Percentiles rank a stretch among this genome's conserved stretches.
phyloP scores from a whole-genome alignment of 2,329 filamentous ascomycete species.

The Orbilia blumenaviensis region DNA sequence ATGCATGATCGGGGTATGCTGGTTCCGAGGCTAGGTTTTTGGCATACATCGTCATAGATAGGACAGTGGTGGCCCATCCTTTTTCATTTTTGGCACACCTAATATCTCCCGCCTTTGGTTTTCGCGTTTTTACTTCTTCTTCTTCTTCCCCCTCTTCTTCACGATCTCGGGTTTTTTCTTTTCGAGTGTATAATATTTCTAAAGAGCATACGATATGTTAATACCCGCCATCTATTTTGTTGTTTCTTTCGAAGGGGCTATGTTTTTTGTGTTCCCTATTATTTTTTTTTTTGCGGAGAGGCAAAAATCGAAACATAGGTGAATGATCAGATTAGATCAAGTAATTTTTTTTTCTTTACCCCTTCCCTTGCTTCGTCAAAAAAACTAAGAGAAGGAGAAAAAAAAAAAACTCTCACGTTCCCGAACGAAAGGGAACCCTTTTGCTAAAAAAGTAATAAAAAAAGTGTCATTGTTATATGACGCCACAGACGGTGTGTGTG shows the following conservation, averaged over 20 bases:
- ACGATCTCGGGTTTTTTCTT: not conserved
- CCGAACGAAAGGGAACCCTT: conserved; percentile 22
- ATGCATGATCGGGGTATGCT: conserved; percentile 4
- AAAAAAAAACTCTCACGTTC: conserved; percentile 44
- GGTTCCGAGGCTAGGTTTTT: conserved; percentile 2
- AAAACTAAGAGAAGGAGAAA: not conserved
- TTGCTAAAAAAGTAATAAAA: too few species aligned
- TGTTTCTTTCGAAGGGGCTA: not conserved
- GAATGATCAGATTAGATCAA: conserved; percentile 53
- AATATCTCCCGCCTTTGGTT: not conserved
- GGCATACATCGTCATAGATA: not conserved
- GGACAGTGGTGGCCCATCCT: not conserved
- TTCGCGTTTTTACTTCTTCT: not conserved
- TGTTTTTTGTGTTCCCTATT: too few species aligned
- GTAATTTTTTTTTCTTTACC: conserved; percentile 41
- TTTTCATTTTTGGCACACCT: not conserved
- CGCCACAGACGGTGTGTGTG: conserved; percentile 28
- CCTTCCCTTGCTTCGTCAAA: not conserved
- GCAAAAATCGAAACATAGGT: not conserved
- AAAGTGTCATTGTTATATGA: too few species aligned
- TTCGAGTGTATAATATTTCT: conserved; percentile 43
- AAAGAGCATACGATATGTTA: conserved; percentile 25
- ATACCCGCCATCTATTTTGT: not conserved
- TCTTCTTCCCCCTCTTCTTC: too few species aligned
- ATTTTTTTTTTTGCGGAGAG: not conserved